Percentiles rank a stretch among this genome's conserved stretches.
These are phyloP conservation scores for Rhodotorula graminis DNA, from an alignment of 768 basidiomycete species.

Conservation along the genomic window DNA sequence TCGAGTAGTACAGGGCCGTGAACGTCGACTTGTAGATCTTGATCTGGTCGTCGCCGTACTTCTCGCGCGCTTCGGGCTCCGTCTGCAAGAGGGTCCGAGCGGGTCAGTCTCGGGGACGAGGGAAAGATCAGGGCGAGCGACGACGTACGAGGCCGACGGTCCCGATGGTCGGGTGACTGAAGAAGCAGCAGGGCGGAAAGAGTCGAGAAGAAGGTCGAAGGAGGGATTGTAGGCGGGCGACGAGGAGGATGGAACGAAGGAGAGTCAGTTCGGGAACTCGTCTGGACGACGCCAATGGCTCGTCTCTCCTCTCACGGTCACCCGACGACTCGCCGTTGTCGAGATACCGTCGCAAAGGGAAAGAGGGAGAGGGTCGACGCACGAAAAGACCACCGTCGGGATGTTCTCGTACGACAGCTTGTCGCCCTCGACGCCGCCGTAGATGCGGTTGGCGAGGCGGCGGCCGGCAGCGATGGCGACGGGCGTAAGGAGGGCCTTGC, in stretches of 20 bases:
- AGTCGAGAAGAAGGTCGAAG: too few species aligned
- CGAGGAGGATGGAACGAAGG: background rate
- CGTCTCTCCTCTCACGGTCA: too few species aligned
- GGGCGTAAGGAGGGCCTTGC: conserved; percentile 87
- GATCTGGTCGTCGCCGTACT: conserved; percentile 73
- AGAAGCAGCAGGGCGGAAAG: too few species aligned
- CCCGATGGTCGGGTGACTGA: conserved; percentile 88
- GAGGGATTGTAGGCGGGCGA: too few species aligned
- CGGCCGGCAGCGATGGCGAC: conserved; percentile 96
- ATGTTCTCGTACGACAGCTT: conserved; percentile 73
- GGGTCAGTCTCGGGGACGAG: background rate
- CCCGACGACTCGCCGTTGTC: too few species aligned
- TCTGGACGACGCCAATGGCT: too few species aligned
- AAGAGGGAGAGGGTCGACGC: conserved; percentile 46
- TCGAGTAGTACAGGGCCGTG: conserved; percentile 73
- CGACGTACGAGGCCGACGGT: conserved; percentile 66
- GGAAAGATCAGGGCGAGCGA: too few species aligned
- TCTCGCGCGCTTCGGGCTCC: conserved; percentile 78
- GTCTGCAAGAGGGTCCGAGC: conserved; percentile 49
- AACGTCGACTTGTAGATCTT: conserved; percentile 74
- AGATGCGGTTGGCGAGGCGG: conserved; percentile 79
- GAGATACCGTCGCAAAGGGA: too few species aligned
- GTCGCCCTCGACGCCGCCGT: conserved; percentile 79
- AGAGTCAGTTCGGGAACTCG: background rate
- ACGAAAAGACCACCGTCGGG: conserved; percentile 95